These are phyloP conservation scores for Picochlorum sp. DNA, from an alignment of 139 green algal genomes.

Conservation along the genomic window DNA sequence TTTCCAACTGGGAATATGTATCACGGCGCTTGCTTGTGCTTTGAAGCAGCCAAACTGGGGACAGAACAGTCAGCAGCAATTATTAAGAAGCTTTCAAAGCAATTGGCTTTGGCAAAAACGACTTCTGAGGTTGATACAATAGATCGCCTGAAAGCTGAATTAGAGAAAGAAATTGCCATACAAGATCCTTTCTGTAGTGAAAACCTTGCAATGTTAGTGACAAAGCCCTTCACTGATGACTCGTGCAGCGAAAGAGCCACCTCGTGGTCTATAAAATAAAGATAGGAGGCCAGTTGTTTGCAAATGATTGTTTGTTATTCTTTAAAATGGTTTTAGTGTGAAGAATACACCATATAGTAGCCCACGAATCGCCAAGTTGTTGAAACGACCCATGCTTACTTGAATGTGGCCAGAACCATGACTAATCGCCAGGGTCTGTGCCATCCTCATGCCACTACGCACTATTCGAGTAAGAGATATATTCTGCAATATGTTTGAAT, in stretches of 20 bases:
- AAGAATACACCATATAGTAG: no score
- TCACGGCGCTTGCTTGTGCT: conserved; percentile 49
- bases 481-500: no score
- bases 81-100: neutral
- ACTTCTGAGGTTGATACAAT: neutral
- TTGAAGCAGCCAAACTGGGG: conserved; percentile 30
- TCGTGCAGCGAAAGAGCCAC: neutral
- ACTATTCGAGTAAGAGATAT: no score
- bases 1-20: conserved; percentile 70
- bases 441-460: no score
- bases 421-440: no score
- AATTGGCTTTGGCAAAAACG: no score
- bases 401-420: no score
- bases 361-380: no score
- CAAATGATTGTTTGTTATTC: no score
- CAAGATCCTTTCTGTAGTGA: conserved; percentile 70
- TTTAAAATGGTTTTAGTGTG: no score
- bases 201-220: conserved; percentile 26
- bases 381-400: no score
- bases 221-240: conserved; percentile 26
- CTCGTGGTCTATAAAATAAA: neutral
- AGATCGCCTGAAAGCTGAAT: conserved; percentile 22
- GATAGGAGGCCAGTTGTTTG: neutral
- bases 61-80: neutral
- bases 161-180: conserved; percentile 42